Evolutionary conservation across 192 early-diverging fungal species (phyloP), one percentile per base, ranked within the genome.

Genomic region (Jimgerdemannia lactiflua): DNA sequence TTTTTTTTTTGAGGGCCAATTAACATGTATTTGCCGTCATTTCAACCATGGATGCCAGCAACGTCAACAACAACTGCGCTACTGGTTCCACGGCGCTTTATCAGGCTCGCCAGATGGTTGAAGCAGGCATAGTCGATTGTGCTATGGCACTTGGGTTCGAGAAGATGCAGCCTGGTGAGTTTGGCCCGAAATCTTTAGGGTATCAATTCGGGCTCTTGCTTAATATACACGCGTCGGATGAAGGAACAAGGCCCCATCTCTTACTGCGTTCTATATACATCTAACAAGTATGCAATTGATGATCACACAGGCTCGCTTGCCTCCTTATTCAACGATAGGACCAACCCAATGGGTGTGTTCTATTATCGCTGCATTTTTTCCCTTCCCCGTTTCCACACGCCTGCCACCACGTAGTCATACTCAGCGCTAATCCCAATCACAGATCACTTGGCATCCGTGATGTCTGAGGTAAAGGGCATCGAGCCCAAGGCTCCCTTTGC

Each of bases 41-140:
- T 69, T 54, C 42, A 11, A 9, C 4, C 39, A 42, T 39, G 7
- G 43, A 49, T 54, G 69, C 85, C 82, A 82, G 86, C 75, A 93
- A 93, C 71, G 90, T 91, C 71, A 92, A 93, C 83, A 94, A 94
- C 87, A 92, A 92, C 79, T 92, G 92, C 82, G 87, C 92, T 4
- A 92, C 92, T 71, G 91, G 91, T 4, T 91, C 92, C 3, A 87
- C 92, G 3, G 91, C 92, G 42, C 79, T 93, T 40, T 91, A 79
- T 76, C 79, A 88, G 71, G 91, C 91, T 19, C 87, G 91, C 44
- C 80, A 86, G 70, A 83, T 87, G 4, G 81, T 94, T 71, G 88
- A 84, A 64, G 78, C 80, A 39, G 92, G 92, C 49, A 69, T 79
- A 39, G 86, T 80, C 41, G 90, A 94, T 40, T 91, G 90, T 72